These are phyloP conservation scores for Leersia perrieri DNA, from an alignment of 176 grass and related monocot species.

Conservation along the genomic window DNA sequence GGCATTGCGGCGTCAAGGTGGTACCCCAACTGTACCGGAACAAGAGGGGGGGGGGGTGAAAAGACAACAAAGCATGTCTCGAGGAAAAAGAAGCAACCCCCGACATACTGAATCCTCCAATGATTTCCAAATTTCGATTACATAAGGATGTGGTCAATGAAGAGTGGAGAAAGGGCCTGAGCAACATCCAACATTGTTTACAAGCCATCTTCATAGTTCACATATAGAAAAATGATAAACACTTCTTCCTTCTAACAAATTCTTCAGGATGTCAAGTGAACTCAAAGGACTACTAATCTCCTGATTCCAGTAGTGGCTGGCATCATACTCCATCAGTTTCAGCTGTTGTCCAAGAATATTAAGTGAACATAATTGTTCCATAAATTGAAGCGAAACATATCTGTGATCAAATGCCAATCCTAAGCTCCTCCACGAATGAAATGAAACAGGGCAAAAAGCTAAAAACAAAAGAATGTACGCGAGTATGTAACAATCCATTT, in stretches of 20 bases:
- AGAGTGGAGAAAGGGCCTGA: not conserved
- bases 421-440: not conserved
- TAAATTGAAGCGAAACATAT: not conserved
- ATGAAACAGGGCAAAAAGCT: not conserved
- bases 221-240: slow-evolving; percentile 20
- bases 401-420: not conserved
- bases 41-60: too few relatives aligned
- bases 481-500: too few relatives aligned
- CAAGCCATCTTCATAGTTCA: slow-evolving; percentile 5
- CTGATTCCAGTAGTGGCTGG: not conserved
- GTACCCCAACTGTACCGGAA: too few relatives aligned
- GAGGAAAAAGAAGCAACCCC: too few relatives aligned
- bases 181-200: slow-evolving; percentile 7
- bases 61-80: too few relatives aligned
- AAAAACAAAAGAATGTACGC: not conserved
- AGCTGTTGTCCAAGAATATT: slow-evolving; percentile 12
- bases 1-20: too few relatives aligned
- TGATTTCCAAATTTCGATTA: slow-evolving; percentile 26
- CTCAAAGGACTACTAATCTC: not conserved
- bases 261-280: not conserved
- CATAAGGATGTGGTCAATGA: not conserved
- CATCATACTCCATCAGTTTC: slow-evolving; percentile 31
- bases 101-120: not conserved
- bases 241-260: slow-evolving; percentile 13
- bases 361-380: not conserved